A percentile compares a stretch with the other conserved stretches of the same genome.
Conservation (phyloP, 1,284 basidiomycete genomes). For the Irpex rosettiformis region DNA sequence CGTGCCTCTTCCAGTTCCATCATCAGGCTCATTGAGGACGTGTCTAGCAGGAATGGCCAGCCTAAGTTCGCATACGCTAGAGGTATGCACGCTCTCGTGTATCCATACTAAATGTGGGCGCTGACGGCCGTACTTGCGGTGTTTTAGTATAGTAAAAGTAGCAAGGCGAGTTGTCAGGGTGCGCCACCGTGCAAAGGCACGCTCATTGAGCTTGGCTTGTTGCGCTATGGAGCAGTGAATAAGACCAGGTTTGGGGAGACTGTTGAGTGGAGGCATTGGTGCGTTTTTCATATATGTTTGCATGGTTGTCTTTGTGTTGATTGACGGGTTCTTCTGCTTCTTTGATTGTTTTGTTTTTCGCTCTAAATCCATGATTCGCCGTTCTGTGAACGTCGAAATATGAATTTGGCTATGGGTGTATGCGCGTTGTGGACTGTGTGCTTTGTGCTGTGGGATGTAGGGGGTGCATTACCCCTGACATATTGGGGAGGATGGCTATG, state of each 20-base stretch:
- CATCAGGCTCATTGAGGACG: not conserved
- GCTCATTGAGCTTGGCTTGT: constrained; percentile 45
- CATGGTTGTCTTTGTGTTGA: not conserved
- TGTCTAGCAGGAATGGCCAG: constrained; percentile 10
- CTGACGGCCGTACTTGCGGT: not conserved
- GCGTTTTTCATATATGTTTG: constrained; percentile 16
- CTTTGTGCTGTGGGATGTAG: constrained; percentile 29
- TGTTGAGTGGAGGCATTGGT: constrained; percentile 76
- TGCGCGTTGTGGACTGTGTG: not conserved
- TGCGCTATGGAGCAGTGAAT: constrained; percentile 58
- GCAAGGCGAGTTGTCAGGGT: constrained; percentile 64
- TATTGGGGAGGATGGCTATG: constrained; percentile 46
- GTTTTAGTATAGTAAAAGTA: constrained; percentile 65
- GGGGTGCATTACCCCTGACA: constrained; percentile 66
- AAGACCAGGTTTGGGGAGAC: constrained; percentile 51
- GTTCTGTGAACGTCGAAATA: not conserved
- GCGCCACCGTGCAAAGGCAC: constrained; percentile 56
- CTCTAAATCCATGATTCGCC: not conserved
- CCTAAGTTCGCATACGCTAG: constrained; percentile 13
- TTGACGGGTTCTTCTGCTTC: not conserved
- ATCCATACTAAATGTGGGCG: not conserved
- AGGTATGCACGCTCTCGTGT: constrained; percentile 7
- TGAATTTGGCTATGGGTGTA: not conserved
- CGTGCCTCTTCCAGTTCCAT: not conserved
- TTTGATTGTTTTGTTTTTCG: not conserved